Evolutionary conservation across 2,329 filamentous ascomycete genomes (phyloP).

Genomic region (Kalmusia sp.): DNA sequence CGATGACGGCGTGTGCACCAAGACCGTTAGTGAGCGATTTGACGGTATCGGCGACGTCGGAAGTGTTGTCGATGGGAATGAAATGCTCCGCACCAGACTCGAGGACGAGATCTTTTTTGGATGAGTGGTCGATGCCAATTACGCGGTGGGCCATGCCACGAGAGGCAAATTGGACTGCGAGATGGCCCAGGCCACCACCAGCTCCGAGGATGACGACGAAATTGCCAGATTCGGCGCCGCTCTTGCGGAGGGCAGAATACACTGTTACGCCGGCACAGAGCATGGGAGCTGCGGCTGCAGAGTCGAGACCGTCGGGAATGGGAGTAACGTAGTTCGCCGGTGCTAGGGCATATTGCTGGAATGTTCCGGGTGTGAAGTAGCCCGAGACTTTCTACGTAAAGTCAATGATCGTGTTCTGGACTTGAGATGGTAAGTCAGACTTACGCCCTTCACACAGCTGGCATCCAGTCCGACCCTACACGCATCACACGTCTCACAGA

Average conservation of each 20-base stretch:
- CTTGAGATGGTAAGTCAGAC: conserved; percentile 13
- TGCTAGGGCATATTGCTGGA: conserved; percentile 71
- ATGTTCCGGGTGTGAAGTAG: conserved; percentile 75
- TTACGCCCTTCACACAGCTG: conserved; percentile 39
- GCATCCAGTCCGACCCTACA: conserved; percentile 54
- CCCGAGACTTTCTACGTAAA: conserved; percentile 60
- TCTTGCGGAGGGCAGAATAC: conserved; percentile 70
- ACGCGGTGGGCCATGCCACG: conserved; percentile 69
- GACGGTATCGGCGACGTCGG: conserved; percentile 61
- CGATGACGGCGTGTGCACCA: conserved; percentile 67
- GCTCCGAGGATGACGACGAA: conserved; percentile 65
- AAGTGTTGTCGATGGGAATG: conserved; percentile 65
- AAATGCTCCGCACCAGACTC: conserved; percentile 72
- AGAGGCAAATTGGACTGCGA: conserved; percentile 67
- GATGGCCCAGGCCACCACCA: conserved; percentile 70
- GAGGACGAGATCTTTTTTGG: conserved; percentile 67
- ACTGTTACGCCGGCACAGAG: conserved; percentile 71
- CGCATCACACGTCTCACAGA: conserved; percentile 55
- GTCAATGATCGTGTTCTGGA: not conserved
- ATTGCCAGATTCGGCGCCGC: conserved; percentile 64
- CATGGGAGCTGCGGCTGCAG: conserved; percentile 68
- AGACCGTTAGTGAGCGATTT: conserved; percentile 63
- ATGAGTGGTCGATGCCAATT: conserved; percentile 69
- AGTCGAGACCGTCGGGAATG: conserved; percentile 67
- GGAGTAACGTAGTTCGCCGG: conserved; percentile 74